Evolutionary conservation across 1,139 yeast genomes (phyloP), one percentile per base, ranked within the genome.

Genomic region (Debaryomyces sp.): DNA sequence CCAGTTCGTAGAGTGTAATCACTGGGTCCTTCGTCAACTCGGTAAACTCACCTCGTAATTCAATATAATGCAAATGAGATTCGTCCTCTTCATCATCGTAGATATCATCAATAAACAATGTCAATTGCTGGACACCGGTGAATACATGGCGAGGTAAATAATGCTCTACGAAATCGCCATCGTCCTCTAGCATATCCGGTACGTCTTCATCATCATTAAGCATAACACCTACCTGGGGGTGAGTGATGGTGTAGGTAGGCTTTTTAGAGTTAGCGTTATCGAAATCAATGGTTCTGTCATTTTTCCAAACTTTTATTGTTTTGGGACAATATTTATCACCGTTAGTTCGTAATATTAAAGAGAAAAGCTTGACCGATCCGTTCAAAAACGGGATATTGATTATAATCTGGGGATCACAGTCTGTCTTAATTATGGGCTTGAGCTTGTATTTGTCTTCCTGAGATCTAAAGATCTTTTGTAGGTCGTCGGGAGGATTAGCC

Each of bases 321-420:
- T 75, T 75, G 0, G 97, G 96, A 45, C 96, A 88, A 50, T 77
- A 73, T 15, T 73, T 66, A 41, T 80, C 83, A 2, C 85, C 85
- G 48, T 84, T 77, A 1, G 92, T 79, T 50, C 97, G 77, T 17
- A 92, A 55, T 6, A 89, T 79, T 5, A 92, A 59, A 1, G 96
- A 87, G 61, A 81, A 88, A 40, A 92, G 68, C 62, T 87, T 89
- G 41, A 89, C 92, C 30, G 80, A 71, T 0, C 89, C 89, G 15
- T 87, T 84, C 57, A 90, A 55, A 54, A 92, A 57, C 13, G 96
- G 97, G 26, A 94, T 80, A 52, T 82, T 80, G 27, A 92, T 60
- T 41, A 92, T 79, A 59, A 92, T 55, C 62, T 92, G 97, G 50
- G 86, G 82, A 61, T 94, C 98, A 4, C 88, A 84, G 63, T 92